Evolutionary conservation across 441 rosid genomes (phyloP), one percentile per base, ranked within the genome.

Genomic region (Arabidopsis lyrata): DNA sequence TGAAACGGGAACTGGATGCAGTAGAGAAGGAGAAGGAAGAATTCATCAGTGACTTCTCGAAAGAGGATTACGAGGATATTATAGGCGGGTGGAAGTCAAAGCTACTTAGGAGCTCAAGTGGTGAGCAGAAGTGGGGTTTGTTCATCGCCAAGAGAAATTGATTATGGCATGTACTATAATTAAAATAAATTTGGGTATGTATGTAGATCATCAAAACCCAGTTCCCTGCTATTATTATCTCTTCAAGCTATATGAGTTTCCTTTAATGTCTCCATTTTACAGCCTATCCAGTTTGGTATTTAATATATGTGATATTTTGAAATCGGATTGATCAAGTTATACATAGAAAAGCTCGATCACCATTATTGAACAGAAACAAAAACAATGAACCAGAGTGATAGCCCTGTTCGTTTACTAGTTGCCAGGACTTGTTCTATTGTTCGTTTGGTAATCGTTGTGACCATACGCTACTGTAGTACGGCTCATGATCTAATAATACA

Each of bases 81-180:
- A 94, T 95, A 5, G 93, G 74, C 8, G 98, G 97, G 72, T 93
- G 99, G 99, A 95, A 87, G 76, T 87, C 99, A 38, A 95, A 93
- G 82, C 84, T 91, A 42, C 66, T 41, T 31, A 61, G 83, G 77
- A 75, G 39, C 66, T 61, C 50, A 82, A 98, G 83, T 86, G 79
- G 96, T 1, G 97, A 93, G 71, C 99, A 95, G 87, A 63, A 81
- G 38, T 95, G 99, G 99, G 97, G 98, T 15, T 79, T 95, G 57
- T 93, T 95, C 85, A 65, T 91, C 12, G 97, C 98, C 53, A 66
- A 58, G 82, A 86, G 86, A 74, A 77, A 82, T 73, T 89, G 81
- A 82, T 63, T 13, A 5, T 59, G 56, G 29, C 48, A 24, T 31
- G 4, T 36, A 13, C 53, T 35, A 58, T 12, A 11, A 31, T 3